Percentiles rank a stretch among this genome's conserved stretches.
Evolutionary conservation across 2,329 filamentous ascomycete genomes (phyloP).

Genomic region (Zasmidium angulare): DNA sequence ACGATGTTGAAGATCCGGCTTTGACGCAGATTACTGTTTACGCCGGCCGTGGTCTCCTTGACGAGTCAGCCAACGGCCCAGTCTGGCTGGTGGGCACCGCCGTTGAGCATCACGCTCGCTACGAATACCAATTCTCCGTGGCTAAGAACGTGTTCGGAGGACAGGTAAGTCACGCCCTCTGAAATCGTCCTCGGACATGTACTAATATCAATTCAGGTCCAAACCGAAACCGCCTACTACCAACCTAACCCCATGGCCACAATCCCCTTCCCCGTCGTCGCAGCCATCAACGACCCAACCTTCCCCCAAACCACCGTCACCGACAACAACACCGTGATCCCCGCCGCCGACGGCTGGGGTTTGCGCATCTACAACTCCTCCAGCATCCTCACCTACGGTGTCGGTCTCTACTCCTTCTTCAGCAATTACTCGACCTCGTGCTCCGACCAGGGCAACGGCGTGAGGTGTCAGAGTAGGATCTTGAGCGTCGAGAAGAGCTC

Average conservation of each 20-base stretch:
- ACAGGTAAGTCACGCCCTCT: conserved; percentile 37
- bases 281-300: conserved; percentile 63
- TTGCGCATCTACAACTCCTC: conserved; percentile 59
- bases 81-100: conserved; percentile 65
- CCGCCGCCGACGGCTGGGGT: conserved; percentile 60
- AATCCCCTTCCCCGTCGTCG: conserved; percentile 62
- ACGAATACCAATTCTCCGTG: conserved; percentile 80
- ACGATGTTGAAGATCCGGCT: conserved; percentile 75
- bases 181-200: background rate
- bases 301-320: conserved; percentile 56
- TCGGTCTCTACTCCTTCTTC: conserved; percentile 69
- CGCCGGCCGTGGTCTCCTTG: conserved; percentile 82
- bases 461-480: conserved; percentile 51
- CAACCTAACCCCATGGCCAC: conserved; percentile 77
- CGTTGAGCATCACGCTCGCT: conserved; percentile 59
- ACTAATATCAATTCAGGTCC: conserved; percentile 51
- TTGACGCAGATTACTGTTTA: conserved; percentile 80
- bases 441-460: conserved; percentile 39
- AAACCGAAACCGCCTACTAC: conserved; percentile 85
- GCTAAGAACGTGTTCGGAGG: conserved; percentile 79
- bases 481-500: conserved; percentile 46
- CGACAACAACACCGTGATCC: conserved; percentile 30
- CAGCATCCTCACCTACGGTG: conserved; percentile 61
- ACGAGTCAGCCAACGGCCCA: conserved; percentile 68
- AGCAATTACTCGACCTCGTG: conserved; percentile 56